phyloP scores from a whole-genome alignment of 1,139 yeast species.

The Yamadazyma pseudoaaseri region DNA sequence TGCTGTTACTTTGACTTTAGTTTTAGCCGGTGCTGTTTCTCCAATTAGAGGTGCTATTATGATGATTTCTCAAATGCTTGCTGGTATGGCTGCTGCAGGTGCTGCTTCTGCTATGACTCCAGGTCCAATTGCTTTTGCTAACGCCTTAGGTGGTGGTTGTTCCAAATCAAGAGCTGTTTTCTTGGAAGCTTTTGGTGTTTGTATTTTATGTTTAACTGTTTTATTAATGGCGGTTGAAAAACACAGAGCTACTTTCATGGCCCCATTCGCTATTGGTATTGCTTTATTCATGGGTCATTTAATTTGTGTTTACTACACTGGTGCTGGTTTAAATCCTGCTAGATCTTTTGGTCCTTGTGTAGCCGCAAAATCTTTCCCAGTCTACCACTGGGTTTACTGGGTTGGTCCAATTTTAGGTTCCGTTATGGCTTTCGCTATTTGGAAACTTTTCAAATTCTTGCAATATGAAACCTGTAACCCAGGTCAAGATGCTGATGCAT shows the following conservation, averaged over 20 bases:
- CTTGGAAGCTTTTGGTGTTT: slow-evolving; percentile 81
- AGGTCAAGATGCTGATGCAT: slow-evolving; percentile 55
- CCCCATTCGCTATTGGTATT: slow-evolving; percentile 82
- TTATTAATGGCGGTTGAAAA: slow-evolving; percentile 84
- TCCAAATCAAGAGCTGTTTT: slow-evolving; percentile 77
- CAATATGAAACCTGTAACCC: slow-evolving; percentile 73
- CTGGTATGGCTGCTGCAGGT: slow-evolving; percentile 92
- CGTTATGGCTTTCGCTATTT: slow-evolving; percentile 61
- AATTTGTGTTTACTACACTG: slow-evolving; percentile 80
- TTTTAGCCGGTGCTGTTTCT: slow-evolving; percentile 69
- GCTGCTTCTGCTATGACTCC: slow-evolving; percentile 88
- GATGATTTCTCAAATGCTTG: slow-evolving; percentile 70
- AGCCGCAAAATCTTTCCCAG: slow-evolving; percentile 70
- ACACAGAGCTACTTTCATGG: slow-evolving; percentile 71
- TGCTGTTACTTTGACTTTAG: slow-evolving; percentile 75
- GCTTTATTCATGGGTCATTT: slow-evolving; percentile 82
- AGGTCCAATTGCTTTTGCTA: slow-evolving; percentile 71
- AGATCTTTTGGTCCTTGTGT: slow-evolving; percentile 84
- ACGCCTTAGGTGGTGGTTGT: slow-evolving; percentile 69
- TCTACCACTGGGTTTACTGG: slow-evolving; percentile 92
- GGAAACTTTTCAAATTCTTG: slow-evolving; percentile 64
- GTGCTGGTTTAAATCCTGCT: slow-evolving; percentile 93
- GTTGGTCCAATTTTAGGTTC: slow-evolving; percentile 81
- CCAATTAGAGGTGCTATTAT: slow-evolving; percentile 70
- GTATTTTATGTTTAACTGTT: slow-evolving; percentile 71